Conservation (phyloP, 2,329 filamentous ascomycete species). For the Aspergillus hortae region DNA sequence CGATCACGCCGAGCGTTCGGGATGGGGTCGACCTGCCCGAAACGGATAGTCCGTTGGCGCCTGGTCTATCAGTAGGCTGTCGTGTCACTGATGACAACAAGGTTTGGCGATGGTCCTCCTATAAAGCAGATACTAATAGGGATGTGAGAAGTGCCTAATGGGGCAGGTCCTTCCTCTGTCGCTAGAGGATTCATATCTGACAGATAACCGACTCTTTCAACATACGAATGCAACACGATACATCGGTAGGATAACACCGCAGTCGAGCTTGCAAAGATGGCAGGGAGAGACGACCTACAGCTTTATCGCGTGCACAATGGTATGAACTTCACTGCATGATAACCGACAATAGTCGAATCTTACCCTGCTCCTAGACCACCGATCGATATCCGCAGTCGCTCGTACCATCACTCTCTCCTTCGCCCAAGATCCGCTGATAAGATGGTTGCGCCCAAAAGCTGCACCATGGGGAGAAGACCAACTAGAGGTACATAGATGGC, state of each 20-base stretch:
- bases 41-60: not conserved
- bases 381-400: slow-evolving; percentile 11
- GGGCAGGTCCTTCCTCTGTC: not conserved
- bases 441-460: slow-evolving; percentile 22
- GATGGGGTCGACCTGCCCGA: slow-evolving; percentile 19
- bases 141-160: not conserved
- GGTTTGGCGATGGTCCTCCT: not conserved
- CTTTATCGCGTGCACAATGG: not conserved
- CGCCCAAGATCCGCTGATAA: slow-evolving; percentile 22
- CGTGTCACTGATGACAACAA: not conserved
- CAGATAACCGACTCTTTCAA: not conserved
- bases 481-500: slow-evolving; percentile 15
- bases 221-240: too few relatives aligned
- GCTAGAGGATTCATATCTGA: not conserved
- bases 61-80: slow-evolving; percentile 1
- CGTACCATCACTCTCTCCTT: slow-evolving; percentile 21
- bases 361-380: slow-evolving; percentile 8
- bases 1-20: not conserved
- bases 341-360: not conserved
- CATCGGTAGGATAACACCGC: not conserved
- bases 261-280: not conserved
- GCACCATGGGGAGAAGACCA: slow-evolving; percentile 10
- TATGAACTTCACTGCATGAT: not conserved
- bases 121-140: not conserved
- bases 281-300: not conserved